phyloP scores from a whole-genome alignment of 805 yeast species.

The Starmerella geochares region DNA sequence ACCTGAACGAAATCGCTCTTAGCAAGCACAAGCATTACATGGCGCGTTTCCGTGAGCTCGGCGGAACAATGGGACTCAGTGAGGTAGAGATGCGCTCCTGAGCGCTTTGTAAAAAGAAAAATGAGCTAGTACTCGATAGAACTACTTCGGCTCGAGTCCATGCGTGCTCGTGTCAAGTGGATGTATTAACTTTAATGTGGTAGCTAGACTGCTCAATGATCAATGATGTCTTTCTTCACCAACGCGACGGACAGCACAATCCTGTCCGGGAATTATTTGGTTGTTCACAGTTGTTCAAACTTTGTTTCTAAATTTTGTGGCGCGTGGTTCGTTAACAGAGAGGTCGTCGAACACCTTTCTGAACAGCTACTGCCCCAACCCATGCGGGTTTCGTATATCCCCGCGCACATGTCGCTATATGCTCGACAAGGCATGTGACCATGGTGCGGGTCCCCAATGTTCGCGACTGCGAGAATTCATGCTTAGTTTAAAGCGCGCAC shows the following conservation, averaged over 20 bases:
- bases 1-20: constrained; percentile 50
- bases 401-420: neutral
- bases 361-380: too few species aligned
- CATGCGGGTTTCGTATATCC: too few species aligned
- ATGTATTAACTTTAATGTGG: neutral
- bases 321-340: too few species aligned
- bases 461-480: too few species aligned
- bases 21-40: constrained; percentile 53
- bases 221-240: too few species aligned
- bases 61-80: constrained; percentile 64
- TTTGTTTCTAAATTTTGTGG: too few species aligned
- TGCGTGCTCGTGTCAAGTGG: neutral
- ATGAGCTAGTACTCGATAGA: neutral
- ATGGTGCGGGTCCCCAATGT: too few species aligned
- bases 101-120: neutral
- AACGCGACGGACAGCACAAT: neutral
- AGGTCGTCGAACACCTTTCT: too few species aligned
- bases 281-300: too few species aligned
- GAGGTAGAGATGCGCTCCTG: constrained; percentile 59
- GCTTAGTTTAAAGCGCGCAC: too few species aligned
- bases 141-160: neutral
- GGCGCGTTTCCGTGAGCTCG: constrained; percentile 60
- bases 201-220: neutral
- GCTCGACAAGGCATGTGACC: neutral
- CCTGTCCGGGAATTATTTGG: too few species aligned